A percentile compares a stretch with the other conserved stretches of the same genome.
These are phyloP conservation scores for Aspergillus incahuasiensis DNA, from an alignment of 495 filamentous ascomycete species.

Conservation along the genomic window DNA sequence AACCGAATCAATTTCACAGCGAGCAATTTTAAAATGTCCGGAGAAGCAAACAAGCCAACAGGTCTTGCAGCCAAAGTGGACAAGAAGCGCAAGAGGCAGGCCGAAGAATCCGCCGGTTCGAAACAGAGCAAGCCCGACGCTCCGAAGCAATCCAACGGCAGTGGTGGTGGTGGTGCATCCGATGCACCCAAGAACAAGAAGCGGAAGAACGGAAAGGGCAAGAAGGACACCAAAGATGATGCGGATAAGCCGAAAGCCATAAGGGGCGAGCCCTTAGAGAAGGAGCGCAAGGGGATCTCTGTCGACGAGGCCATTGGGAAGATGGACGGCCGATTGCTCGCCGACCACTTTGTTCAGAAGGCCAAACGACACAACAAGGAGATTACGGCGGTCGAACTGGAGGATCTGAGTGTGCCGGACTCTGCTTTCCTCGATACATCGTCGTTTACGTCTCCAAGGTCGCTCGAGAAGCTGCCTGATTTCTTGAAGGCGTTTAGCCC, in stretches of 20 bases:
- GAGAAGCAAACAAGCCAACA: constrained; percentile 12
- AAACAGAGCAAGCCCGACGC: constrained; percentile 28
- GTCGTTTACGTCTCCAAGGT: constrained; percentile 58
- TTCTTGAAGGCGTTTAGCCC: constrained; percentile 67
- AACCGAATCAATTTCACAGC: neutral
- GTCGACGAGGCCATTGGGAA: constrained; percentile 74
- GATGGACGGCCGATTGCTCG: constrained; percentile 77
- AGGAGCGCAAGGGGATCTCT: constrained; percentile 51
- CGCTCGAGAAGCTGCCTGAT: constrained; percentile 63
- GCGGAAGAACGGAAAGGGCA: constrained; percentile 44
- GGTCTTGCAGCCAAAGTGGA: constrained; percentile 37
- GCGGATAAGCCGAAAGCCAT: constrained; percentile 48
- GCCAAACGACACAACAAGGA: constrained; percentile 72
- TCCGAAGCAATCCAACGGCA: constrained; percentile 21
- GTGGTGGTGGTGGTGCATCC: constrained; percentile 17
- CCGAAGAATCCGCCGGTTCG: constrained; percentile 41
- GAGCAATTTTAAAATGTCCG: constrained; percentile 12
- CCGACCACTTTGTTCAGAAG: constrained; percentile 79
- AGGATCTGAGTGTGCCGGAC: constrained; percentile 71
- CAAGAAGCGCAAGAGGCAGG: constrained; percentile 50
- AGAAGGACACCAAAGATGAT: constrained; percentile 37
- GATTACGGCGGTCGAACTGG: constrained; percentile 75
- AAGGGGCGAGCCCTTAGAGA: constrained; percentile 50
- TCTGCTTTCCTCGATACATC: constrained; percentile 67
- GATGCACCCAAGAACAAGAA: constrained; percentile 37